Percentiles rank a stretch among this genome's conserved stretches.
phyloP scores from a whole-genome alignment of 2,329 filamentous ascomycete genomes.

The Teratosphaeria nubilosa region DNA sequence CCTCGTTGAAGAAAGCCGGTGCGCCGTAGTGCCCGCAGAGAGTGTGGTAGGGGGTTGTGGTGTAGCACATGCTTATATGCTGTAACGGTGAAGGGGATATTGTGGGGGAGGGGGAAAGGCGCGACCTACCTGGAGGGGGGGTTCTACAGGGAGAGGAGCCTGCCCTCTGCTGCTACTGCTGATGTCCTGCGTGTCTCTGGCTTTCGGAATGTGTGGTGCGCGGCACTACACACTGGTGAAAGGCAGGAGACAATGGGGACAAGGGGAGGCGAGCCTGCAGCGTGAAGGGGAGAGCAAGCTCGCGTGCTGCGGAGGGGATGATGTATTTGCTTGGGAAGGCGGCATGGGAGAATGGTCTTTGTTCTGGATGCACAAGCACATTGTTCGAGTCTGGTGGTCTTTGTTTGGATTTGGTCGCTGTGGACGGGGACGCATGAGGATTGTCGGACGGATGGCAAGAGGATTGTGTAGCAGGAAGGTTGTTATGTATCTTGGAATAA shows the following conservation, averaged over 20 bases:
- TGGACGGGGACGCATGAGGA: not conserved
- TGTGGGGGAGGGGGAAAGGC: not conserved
- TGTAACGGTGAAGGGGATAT: not conserved
- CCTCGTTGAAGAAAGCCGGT: constrained; percentile 5
- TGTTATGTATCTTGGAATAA: too few relatives aligned
- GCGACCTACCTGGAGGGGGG: not conserved
- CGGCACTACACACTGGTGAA: not conserved
- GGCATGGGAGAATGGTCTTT: not conserved
- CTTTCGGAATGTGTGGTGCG: not conserved
- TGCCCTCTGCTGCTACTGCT: not conserved
- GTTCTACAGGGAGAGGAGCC: not conserved
- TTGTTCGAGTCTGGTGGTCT: not conserved
- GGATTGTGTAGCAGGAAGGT: not conserved
- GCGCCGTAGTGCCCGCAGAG: constrained; percentile 7
- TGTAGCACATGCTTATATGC: constrained; percentile 5
- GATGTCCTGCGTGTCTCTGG: not conserved
- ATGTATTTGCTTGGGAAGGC: not conserved
- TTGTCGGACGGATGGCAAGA: not conserved
- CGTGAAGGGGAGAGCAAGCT: not conserved
- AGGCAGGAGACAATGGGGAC: not conserved
- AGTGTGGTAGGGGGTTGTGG: constrained; percentile 5
- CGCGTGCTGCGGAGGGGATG: not conserved
- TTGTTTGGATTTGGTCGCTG: not conserved
- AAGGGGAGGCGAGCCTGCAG: not conserved
- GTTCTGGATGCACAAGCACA: not conserved